These are phyloP conservation scores for Zoysia matrella DNA, from an alignment of 202 grass and related monocot species.

Conservation along the genomic window DNA sequence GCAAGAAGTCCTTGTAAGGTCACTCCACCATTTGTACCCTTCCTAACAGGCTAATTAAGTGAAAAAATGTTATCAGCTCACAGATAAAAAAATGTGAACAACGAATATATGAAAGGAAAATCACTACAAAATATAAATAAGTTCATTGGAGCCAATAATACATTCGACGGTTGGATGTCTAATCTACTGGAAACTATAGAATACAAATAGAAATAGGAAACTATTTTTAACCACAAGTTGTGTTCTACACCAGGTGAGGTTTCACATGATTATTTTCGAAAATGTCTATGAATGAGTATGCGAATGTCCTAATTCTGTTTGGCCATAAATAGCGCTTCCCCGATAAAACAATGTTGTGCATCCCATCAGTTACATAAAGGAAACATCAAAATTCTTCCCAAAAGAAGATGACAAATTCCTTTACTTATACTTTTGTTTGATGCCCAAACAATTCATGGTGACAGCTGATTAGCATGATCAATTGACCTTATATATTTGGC, in stretches of 20 bases:
- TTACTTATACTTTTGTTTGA: slow-evolving; percentile 18
- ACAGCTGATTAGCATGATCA: neutral
- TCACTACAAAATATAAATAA: neutral
- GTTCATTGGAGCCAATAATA: neutral
- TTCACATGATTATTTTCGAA: slow-evolving; percentile 8
- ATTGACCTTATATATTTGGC: neutral
- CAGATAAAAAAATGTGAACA: slow-evolving; percentile 32
- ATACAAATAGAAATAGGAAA: slow-evolving; percentile 15
- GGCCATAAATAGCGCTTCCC: neutral
- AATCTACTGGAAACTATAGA: neutral
- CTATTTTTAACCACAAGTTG: neutral
- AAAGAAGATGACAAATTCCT: neutral
- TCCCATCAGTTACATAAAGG: slow-evolving; percentile 5
- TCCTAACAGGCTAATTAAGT: slow-evolving; percentile 68
- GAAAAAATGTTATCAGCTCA: slow-evolving; percentile 45
- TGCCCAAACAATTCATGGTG: slow-evolving; percentile 23
- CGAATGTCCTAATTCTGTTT: neutral
- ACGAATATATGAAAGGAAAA: slow-evolving; percentile 19
- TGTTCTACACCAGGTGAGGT: slow-evolving; percentile 16
- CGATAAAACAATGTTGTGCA: neutral
- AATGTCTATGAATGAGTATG: neutral
- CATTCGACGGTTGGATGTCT: neutral
- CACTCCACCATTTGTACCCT: slow-evolving; percentile 91
- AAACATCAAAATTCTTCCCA: neutral
- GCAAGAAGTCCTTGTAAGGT: slow-evolving; percentile 82